Evolutionary conservation across 192 early-diverging fungal species (phyloP).

Genomic region (Podila verticillata): DNA sequence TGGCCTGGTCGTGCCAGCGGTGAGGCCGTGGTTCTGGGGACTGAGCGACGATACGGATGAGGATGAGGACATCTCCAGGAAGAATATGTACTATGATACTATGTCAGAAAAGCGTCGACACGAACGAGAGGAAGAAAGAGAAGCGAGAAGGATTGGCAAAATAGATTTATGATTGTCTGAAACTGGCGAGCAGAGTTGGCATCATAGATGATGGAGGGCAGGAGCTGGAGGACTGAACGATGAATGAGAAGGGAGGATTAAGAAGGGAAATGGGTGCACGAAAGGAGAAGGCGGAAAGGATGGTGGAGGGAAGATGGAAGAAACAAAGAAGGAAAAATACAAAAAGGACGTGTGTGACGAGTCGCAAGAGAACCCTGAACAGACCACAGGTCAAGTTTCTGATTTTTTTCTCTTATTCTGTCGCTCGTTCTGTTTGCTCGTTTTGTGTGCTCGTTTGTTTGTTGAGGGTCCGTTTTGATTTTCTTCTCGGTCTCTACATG

Average conservation of each 20-base stretch:
- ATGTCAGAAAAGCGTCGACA: background rate
- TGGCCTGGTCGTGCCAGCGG: constrained; percentile 10
- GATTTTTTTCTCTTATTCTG: background rate
- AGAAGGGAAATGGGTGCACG: no score
- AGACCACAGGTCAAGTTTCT: background rate
- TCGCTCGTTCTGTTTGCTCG: no score
- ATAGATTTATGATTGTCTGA: no score
- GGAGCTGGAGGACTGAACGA: no score
- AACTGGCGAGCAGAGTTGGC: no score
- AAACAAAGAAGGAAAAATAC: background rate
- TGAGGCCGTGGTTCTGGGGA: constrained; percentile 6
- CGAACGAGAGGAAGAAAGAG: background rate
- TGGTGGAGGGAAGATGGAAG: background rate
- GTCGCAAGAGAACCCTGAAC: background rate
- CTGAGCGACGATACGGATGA: constrained; percentile 17
- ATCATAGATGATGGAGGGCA: no score
- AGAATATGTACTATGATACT: background rate
- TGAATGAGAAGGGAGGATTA: background rate
- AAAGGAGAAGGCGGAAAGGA: no score
- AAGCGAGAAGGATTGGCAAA: no score
- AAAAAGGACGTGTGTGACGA: background rate
- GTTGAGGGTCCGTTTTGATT: no score
- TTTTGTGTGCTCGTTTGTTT: no score
- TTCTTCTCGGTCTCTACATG: no score
- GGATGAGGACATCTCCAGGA: background rate